Base-by-base conservation (phyloP, 192 early-diverging fungal genomes). In the Obelidium mucronatum region DNA sequence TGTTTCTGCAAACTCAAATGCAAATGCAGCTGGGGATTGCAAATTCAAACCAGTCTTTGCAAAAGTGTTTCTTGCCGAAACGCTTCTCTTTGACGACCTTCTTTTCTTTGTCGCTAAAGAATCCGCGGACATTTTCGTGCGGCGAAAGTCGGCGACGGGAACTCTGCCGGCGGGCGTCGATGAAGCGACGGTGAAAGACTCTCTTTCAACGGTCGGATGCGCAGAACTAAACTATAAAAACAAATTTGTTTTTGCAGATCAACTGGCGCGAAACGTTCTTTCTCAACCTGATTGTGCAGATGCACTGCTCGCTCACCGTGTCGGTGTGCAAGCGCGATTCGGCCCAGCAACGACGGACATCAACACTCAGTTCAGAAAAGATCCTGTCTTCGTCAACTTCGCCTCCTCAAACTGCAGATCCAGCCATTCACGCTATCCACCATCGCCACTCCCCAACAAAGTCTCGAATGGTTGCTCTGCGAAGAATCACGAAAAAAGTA, bases 231-330 rank as follows among this genome's bases (percentile, higher is more conserved):
- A n/a, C n/a, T n/a, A n/a, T n/a, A n/a, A n/a, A n/a, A n/a, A n/a
- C n/a, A n/a, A n/a, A n/a, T n/a, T n/a, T n/a, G n/a, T n/a, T n/a
- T n/a, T n/a, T n/a, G 4, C 42, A 74, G 31, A 87, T 97, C 15
- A 88, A 93, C 78, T 97, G 95, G 95, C 94, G 94, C 74, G 92
- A 95, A 78, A 95, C 95, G 2, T 95, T 97, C 73, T 91, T 94
- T 69, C 85, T 97, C 58, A 97, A 97, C 64, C 87, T 97, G 24
- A 95, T 97, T 72, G 90, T 94, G 40, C 95, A 96, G 85, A 85
- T 94, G 78, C 93, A 93, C 11, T 97, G 95, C 86, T 93, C 93
- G 69, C 83, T 97, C 65, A 95, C 95, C 0, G 94, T 96, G 26
- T 91, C 95, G 1, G 91, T 97, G 37, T 97, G 95, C 76, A 70